Evolutionary conservation across 768 basidiomycete species (phyloP), one percentile per base, ranked within the genome.

Genomic region (Agrocybe pediades): DNA sequence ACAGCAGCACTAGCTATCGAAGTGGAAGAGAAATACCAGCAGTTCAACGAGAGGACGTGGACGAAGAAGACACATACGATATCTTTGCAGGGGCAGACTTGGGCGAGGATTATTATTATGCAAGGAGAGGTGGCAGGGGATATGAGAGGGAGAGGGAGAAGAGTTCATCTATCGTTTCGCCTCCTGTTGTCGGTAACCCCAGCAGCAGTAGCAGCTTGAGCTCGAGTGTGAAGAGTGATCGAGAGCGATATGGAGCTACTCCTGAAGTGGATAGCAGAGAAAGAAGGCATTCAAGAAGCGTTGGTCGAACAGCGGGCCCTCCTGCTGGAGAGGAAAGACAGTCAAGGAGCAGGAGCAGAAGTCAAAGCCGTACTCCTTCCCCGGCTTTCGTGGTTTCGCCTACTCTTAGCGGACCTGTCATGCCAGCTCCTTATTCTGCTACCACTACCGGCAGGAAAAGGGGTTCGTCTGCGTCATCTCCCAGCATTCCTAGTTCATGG

Each of bases 31-130:
- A 45, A n/a, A 56, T 52, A 15, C 51, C 50, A 17, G 41, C 19
- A 15, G 33, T 25, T 2, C 36, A 40, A 3, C 47, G 23, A 24
- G 20, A 24, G 48, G 29, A 29, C 36, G 51, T 54, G 8, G 65
- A 61, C 1, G 68, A 69, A 24, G 67, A 68, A 33, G 74, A 74
- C 56, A 80, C 80, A 15, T 82, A 80, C 58, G 83, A 86, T 61
- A 83, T 83, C 67, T 85, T 86, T 59, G 79, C 70, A 9, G 83
- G 80, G 1, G 78, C 84, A 8, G 82, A 84, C 62, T 71, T 84
- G 13, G 81, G 80, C 2, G 80, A 79, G 48, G 82, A 80, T 55
- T 80, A 68, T 55, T 63, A 73, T 52, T 63, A 67, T 61, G 58
- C 62, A 43, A 59, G 66, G 46, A 61, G 67, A 11, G 61, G 60